phyloP scores from a whole-genome alignment of 768 basidiomycete genomes.

The Tricholomella constricta region DNA sequence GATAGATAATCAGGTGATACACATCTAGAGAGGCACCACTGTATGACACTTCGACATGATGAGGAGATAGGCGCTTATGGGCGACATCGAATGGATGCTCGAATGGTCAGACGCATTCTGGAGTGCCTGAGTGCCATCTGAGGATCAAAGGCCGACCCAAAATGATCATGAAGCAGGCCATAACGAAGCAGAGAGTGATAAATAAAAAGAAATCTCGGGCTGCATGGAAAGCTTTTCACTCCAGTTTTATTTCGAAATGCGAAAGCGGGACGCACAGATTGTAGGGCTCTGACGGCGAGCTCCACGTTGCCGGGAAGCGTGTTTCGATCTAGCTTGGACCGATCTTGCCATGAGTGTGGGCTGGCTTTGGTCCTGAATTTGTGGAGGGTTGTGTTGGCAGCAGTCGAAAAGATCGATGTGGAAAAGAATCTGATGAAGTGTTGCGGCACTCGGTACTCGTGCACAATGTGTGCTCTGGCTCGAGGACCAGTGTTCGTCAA shows the following conservation, averaged over 20 bases:
- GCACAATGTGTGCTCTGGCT: too few species aligned
- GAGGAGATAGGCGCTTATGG: too few species aligned
- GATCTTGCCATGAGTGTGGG: not conserved
- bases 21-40: not conserved
- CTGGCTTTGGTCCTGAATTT: not conserved
- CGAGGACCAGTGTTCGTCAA: too few species aligned
- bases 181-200: slow-evolving; percentile 39
- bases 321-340: too few species aligned
- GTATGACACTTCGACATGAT: not conserved
- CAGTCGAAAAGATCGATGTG: not conserved
- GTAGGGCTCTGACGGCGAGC: not conserved
- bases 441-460: not conserved
- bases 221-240: slow-evolving; percentile 10
- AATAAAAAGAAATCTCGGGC: slow-evolving; percentile 46
- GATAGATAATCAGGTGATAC: not conserved
- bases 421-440: not conserved
- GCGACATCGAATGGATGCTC: too few species aligned
- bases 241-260: not conserved
- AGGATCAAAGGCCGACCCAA: slow-evolving; percentile 33
- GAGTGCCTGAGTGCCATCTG: slow-evolving; percentile 10
- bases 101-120: not conserved
- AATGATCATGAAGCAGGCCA: slow-evolving; percentile 39
- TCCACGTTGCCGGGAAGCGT: too few species aligned
- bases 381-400: not conserved
- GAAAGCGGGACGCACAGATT: slow-evolving; percentile 6